phyloP scores from a whole-genome alignment of 108 stramenopile species.

The Schizochytrium sp. region DNA sequence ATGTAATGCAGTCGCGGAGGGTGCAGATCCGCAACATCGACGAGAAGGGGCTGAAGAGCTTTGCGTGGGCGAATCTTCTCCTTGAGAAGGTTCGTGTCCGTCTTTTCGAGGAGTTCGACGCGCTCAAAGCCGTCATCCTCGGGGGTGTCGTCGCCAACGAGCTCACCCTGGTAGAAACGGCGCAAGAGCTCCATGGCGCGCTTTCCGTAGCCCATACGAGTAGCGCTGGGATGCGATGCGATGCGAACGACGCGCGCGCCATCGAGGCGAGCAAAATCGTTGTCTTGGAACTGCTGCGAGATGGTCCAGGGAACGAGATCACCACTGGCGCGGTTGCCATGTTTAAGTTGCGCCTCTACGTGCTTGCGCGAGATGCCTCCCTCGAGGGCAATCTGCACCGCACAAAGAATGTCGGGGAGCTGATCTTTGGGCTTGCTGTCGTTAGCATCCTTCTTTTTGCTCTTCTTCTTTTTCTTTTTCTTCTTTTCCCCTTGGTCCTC shows the following conservation, averaged over 20 bases:
- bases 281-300: conserved; percentile 95
- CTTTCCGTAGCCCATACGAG: conserved; percentile 92
- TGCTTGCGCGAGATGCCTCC: conserved; percentile 81
- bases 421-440: not conserved
- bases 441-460: conserved; percentile 35
- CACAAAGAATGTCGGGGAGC: conserved; percentile 50
- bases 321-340: conserved; percentile 86
- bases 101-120: conserved; percentile 43
- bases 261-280: conserved; percentile 78
- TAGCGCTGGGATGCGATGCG: conserved; percentile 92
- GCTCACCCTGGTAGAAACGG: conserved; percentile 88
- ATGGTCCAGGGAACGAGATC: conserved; percentile 99
- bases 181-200: conserved; percentile 76
- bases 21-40: conserved; percentile 69
- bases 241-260: conserved; percentile 94
- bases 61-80: conserved; percentile 82
- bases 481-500: conserved; percentile 51
- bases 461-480: conserved; percentile 54
- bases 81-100: not conserved
- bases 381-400: conserved; percentile 76
- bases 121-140: conserved; percentile 32
- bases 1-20: conserved; percentile 90
- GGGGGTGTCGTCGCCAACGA: conserved; percentile 52
- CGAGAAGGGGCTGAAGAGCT: conserved; percentile 86
- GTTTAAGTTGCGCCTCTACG: conserved; percentile 78